These are phyloP conservation scores for Lachnellula occidentalis DNA, from an alignment of 2,329 filamentous ascomycete genomes.

Conservation along the genomic window DNA sequence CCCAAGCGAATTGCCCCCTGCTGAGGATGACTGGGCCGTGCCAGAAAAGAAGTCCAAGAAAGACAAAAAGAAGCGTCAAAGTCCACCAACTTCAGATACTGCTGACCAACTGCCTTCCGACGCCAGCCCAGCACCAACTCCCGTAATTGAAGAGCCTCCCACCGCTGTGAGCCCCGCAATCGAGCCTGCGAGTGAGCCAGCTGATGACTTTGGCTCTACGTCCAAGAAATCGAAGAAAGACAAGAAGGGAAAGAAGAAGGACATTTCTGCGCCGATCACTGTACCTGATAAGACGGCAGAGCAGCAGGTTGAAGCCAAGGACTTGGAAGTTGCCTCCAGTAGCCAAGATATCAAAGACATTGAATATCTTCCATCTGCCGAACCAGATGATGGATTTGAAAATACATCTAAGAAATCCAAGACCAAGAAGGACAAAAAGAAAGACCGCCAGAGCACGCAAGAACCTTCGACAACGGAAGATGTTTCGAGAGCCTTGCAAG, in stretches of 20 bases:
- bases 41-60: constrained; percentile 42
- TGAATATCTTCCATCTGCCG: neutral
- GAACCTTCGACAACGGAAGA: neutral
- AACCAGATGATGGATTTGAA: neutral
- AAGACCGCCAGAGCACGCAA: constrained; percentile 5
- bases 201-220: constrained; percentile 7
- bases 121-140: neutral
- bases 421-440: constrained; percentile 11
- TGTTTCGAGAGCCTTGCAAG: neutral
- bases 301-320: neutral
- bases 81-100: neutral
- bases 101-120: neutral
- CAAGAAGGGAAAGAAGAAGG: too few species aligned
- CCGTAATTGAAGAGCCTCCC: neutral
- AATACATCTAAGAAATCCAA: constrained; percentile 1
- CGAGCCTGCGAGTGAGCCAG: neutral
- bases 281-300: neutral
- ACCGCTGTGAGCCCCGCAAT: neutral
- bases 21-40: neutral
- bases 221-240: constrained; percentile 23
- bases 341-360: neutral
- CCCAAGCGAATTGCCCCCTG: neutral
- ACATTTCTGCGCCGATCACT: too few species aligned
- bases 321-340: neutral
- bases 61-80: constrained; percentile 25